phyloP scores from a whole-genome alignment of 140 eudicot species.

The Senecio squalidus region DNA sequence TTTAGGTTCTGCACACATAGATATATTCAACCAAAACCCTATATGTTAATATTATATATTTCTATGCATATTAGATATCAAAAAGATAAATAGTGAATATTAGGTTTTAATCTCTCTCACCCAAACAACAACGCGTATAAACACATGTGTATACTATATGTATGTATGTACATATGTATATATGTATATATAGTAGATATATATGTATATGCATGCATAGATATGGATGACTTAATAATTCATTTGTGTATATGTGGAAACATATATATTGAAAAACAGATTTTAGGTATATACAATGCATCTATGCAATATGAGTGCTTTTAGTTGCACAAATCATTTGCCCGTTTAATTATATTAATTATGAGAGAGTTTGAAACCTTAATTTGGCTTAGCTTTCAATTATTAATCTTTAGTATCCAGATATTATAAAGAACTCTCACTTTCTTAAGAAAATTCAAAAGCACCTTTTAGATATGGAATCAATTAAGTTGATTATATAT shows the following conservation, averaged over 20 bases:
- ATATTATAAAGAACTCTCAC: not conserved
- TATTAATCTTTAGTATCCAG: not conserved
- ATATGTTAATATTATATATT: too few relatives aligned
- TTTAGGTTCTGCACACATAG: not conserved
- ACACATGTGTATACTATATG: too few relatives aligned
- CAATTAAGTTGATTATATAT: conserved; percentile 16
- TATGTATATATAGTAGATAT: not conserved
- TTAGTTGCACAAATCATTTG: too few relatives aligned
- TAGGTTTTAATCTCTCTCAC: too few relatives aligned
- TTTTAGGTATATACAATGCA: conserved; percentile 9
- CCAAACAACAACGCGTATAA: too few relatives aligned
- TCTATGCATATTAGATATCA: too few relatives aligned
- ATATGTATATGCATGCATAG: not conserved
- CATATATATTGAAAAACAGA: not conserved
- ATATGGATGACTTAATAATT: not conserved
- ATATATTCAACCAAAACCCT: too few relatives aligned
- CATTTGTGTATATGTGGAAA: not conserved
- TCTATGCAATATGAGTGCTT: too few relatives aligned
- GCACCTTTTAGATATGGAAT: conserved; percentile 28
- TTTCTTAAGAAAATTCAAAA: conserved; percentile 24
- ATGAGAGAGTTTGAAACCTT: too few relatives aligned
- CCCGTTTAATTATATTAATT: too few relatives aligned
- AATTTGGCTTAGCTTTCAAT: conserved; percentile 1
- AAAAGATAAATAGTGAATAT: too few relatives aligned
- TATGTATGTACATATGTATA: not conserved